Conservation (phyloP, 108 stramenopile genomes). For the Cyclostephanos tholiformis region DNA sequence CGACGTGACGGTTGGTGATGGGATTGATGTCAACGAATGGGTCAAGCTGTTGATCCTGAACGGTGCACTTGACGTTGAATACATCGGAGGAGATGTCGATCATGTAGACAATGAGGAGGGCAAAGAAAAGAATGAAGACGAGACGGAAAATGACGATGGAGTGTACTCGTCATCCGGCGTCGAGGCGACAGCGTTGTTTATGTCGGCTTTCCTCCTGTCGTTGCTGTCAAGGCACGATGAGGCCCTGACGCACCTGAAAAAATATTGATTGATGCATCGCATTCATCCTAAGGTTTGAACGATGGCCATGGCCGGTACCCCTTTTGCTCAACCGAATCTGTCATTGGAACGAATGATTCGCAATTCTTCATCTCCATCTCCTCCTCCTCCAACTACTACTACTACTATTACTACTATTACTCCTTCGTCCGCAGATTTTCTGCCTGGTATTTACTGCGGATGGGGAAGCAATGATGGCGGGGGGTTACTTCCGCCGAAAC, state of each 20-base stretch:
- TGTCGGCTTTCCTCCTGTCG: slow-evolving; percentile 73
- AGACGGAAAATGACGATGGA: not conserved
- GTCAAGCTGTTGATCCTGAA: slow-evolving; percentile 76
- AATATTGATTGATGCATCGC: slow-evolving; percentile 79
- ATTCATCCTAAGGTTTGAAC: too few relatives aligned
- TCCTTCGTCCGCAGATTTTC: slow-evolving; percentile 15
- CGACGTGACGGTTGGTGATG: slow-evolving; percentile 22
- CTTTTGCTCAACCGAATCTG: too few relatives aligned
- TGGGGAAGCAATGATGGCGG: not conserved
- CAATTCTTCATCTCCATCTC: too few relatives aligned
- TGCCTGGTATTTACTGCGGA: slow-evolving; percentile 17
- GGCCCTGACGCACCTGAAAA: slow-evolving; percentile 55
- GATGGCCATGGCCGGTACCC: too few relatives aligned
- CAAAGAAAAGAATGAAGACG: not conserved
- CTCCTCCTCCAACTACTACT: too few relatives aligned
- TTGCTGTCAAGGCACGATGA: slow-evolving; percentile 60
- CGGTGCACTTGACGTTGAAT: too few relatives aligned
- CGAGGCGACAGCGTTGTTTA: slow-evolving; percentile 69
- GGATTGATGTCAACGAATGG: slow-evolving; percentile 67
- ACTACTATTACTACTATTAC: too few relatives aligned
- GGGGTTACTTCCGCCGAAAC: slow-evolving; percentile 55
- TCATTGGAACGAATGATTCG: too few relatives aligned
- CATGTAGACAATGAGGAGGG: too few relatives aligned
- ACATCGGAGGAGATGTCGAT: slow-evolving; percentile 54
- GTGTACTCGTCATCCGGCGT: too few relatives aligned